A percentile compares a stretch with the other conserved stretches of the same genome.
phyloP scores from a whole-genome alignment of 2,329 filamentous ascomycete genomes.

The Scedosporium apiospermum region DNA sequence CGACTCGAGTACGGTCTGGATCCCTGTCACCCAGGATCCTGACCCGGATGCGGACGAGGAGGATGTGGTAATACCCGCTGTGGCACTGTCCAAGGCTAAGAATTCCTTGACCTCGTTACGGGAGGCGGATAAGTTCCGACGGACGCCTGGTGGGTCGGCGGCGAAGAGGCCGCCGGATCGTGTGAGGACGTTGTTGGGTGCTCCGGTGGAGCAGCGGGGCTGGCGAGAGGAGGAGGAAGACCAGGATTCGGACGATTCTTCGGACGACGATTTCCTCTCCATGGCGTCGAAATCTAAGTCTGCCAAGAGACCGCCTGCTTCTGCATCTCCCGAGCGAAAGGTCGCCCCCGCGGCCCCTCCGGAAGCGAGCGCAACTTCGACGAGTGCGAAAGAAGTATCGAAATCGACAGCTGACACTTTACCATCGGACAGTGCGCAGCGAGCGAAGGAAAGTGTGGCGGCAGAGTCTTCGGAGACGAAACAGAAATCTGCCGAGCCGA shows the following conservation, averaged over 20 bases:
- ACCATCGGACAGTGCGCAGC: background rate
- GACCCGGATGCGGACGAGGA: constrained; percentile 18
- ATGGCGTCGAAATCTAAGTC: constrained; percentile 25
- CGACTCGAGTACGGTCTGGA: constrained; percentile 44
- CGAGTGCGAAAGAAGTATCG: background rate
- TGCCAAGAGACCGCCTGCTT: constrained; percentile 15
- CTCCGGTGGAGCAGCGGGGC: background rate
- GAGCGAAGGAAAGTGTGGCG: background rate
- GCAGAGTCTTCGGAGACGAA: background rate
- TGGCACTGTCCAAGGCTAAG: background rate
- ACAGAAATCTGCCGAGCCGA: background rate
- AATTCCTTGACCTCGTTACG: background rate
- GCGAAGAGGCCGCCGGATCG: background rate
- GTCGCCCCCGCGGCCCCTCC: constrained; percentile 5
- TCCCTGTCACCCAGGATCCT: constrained; percentile 27
- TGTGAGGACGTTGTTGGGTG: background rate
- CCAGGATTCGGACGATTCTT: constrained; percentile 17
- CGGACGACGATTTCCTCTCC: constrained; percentile 30
- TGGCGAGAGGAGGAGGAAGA: background rate
- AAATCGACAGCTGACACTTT: background rate
- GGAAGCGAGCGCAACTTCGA: background rate
- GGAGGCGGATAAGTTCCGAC: background rate
- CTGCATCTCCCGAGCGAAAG: constrained; percentile 8
- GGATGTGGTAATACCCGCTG: constrained; percentile 9
- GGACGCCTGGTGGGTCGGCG: background rate